These are phyloP conservation scores for Paecilomyces niveus DNA, from an alignment of 2,329 filamentous ascomycete genomes.

Conservation along the genomic window DNA sequence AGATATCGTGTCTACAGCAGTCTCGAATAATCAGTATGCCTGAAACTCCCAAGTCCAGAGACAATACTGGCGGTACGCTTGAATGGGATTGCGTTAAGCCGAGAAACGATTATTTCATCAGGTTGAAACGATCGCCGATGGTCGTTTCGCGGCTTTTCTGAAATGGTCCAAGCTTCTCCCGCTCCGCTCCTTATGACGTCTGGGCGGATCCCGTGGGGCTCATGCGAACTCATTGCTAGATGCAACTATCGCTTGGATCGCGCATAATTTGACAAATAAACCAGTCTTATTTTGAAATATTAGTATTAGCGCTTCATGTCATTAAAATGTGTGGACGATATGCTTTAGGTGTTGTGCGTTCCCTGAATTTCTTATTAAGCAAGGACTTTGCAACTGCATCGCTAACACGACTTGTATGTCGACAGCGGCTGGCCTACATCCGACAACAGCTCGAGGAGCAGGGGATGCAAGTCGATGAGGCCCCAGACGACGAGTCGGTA, in stretches of 20 bases:
- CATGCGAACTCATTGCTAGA: background rate
- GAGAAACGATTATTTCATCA: background rate
- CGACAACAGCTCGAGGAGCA: slow-evolving; percentile 66
- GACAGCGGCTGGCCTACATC: slow-evolving; percentile 68
- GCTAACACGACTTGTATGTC: background rate
- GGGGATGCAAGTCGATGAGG: slow-evolving; percentile 64
- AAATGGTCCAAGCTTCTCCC: slow-evolving; percentile 18
- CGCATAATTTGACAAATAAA: too few relatives aligned
- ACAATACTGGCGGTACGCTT: background rate
- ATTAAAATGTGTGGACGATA: slow-evolving; percentile 61
- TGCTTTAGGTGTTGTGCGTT: slow-evolving; percentile 53
- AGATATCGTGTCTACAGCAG: background rate
- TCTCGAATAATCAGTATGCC: background rate
- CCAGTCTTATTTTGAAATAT: background rate
- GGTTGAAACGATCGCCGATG: background rate
- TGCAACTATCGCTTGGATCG: background rate
- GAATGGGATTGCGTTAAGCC: background rate
- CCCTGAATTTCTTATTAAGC: background rate
- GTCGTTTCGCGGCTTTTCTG: slow-evolving; percentile 4
- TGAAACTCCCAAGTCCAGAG: background rate
- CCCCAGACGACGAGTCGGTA: slow-evolving; percentile 61
- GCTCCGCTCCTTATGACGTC: slow-evolving; percentile 21
- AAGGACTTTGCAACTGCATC: background rate
- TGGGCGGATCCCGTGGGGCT: background rate
- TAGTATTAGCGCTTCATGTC: background rate